phyloP scores from a whole-genome alignment of 1,284 basidiomycete species.

The Heterobasidion irregulare region DNA sequence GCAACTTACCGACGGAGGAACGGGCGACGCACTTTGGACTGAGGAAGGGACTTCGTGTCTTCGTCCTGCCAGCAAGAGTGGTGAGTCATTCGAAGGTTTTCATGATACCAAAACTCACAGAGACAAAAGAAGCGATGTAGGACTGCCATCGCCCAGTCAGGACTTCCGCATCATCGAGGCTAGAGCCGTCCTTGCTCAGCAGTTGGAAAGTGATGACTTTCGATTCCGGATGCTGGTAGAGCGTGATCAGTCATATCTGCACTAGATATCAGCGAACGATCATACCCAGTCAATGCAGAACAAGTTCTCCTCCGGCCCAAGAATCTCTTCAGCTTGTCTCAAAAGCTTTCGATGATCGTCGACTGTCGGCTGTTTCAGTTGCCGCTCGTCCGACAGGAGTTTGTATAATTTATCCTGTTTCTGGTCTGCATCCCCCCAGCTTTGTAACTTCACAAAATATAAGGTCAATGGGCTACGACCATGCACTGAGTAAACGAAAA shows the following conservation, averaged over 20 bases:
- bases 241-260: neutral
- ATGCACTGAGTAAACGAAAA: constrained; percentile 6
- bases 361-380: constrained; percentile 52
- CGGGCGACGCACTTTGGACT: constrained; percentile 51
- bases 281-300: constrained; percentile 90
- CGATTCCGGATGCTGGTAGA: constrained; percentile 53
- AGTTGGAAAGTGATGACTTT: constrained; percentile 80
- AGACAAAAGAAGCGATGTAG: constrained; percentile 85
- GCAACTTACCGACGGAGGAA: constrained; percentile 64
- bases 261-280: constrained; percentile 4
- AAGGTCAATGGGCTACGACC: constrained; percentile 4
- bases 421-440: constrained; percentile 62
- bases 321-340: constrained; percentile 73
- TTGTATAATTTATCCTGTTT: constrained; percentile 84
- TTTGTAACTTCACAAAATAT: constrained; percentile 49
- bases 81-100: neutral
- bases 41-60: constrained; percentile 41
- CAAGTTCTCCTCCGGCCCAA: constrained; percentile 86
- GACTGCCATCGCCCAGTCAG: constrained; percentile 80
- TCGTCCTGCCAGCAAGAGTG: constrained; percentile 30
- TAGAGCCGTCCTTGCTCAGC: constrained; percentile 84
- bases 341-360: constrained; percentile 85
- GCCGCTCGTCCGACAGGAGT: constrained; percentile 73
- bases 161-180: constrained; percentile 79
- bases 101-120: constrained; percentile 38